A percentile compares a stretch with the other conserved stretches of the same genome.
Evolutionary conservation across 1,139 yeast genomes (phyloP).

Genomic region (Saccharomyces hybrid): DNA sequence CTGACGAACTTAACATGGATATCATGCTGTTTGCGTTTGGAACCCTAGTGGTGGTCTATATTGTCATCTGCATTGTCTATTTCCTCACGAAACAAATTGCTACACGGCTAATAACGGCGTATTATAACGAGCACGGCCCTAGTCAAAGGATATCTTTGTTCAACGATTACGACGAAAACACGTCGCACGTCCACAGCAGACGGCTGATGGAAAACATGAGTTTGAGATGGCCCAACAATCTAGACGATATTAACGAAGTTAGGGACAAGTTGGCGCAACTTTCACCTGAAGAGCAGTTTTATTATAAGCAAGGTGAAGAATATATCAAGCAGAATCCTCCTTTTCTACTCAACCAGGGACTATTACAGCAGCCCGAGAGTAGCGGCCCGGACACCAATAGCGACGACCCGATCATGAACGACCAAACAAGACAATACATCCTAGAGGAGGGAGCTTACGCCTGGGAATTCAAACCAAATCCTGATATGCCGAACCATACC

Average conservation of each 20-base stretch:
- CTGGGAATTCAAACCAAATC: constrained; percentile 81
- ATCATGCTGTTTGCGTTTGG: constrained; percentile 21
- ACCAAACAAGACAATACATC: constrained; percentile 43
- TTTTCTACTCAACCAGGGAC: constrained; percentile 38
- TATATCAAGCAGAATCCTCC: constrained; percentile 48
- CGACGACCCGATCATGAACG: constrained; percentile 43
- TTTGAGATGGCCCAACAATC: constrained; percentile 44
- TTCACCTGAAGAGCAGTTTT: constrained; percentile 68
- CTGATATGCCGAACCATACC: constrained; percentile 51
- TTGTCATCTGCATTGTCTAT: constrained; percentile 19
- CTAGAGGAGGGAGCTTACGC: constrained; percentile 92
- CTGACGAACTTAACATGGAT: constrained; percentile 20
- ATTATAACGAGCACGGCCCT: neutral
- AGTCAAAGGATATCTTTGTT: constrained; percentile 14
- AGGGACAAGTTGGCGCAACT: constrained; percentile 59
- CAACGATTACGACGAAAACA: constrained; percentile 8
- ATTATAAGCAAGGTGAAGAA: constrained; percentile 53
- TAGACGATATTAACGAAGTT: constrained; percentile 59
- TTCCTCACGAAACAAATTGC: constrained; percentile 18
- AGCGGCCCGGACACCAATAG: constrained; percentile 30
- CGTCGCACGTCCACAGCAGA: constrained; percentile 2
- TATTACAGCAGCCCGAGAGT: constrained; percentile 6
- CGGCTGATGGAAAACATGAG: constrained; percentile 9
- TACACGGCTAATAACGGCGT: constrained; percentile 14
- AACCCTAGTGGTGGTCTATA: constrained; percentile 21